Conservation (phyloP, 225 moss, liverwort and hornwort genomes). For the Sphagnum contortum region DNA sequence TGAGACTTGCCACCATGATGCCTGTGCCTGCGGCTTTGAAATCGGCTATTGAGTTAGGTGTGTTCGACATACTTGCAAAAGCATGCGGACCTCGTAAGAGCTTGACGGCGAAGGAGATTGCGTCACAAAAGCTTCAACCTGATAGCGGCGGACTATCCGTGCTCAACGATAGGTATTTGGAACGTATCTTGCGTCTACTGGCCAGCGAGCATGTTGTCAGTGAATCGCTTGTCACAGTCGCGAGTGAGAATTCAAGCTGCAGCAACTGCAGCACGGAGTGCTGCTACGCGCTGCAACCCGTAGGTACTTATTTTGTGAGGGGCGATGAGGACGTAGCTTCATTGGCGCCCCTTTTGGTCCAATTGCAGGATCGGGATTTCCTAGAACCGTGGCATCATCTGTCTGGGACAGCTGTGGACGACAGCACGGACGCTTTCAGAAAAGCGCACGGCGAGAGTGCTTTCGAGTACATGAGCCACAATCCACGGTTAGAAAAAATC, state of each 20-base stretch:
- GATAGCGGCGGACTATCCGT: background rate
- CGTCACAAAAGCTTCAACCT: constrained; percentile 10
- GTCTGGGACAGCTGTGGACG: constrained; percentile 18
- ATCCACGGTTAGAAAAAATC: constrained; percentile 3
- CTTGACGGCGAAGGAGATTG: constrained; percentile 8
- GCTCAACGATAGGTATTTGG: constrained; percentile 7
- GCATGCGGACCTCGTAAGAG: constrained; percentile 1
- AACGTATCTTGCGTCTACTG: too few species aligned
- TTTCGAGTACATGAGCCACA: constrained; percentile 24
- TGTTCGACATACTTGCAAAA: constrained; percentile 20
- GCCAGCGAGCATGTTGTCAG: constrained; percentile 1
- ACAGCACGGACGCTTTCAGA: constrained; percentile 17
- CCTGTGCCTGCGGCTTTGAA: constrained; percentile 4
- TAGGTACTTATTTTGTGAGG: background rate
- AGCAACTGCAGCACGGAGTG: background rate
- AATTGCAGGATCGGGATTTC: background rate
- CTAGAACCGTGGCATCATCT: constrained; percentile 16
- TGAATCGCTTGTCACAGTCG: background rate
- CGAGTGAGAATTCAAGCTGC: background rate
- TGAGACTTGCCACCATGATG: background rate
- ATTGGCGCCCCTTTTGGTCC: background rate
- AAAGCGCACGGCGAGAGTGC: constrained; percentile 14
- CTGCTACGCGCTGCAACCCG: constrained; percentile 18
- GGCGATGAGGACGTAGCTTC: constrained; percentile 13
- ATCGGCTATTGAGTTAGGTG: constrained; percentile 14